Percentiles rank a stretch among this genome's conserved stretches.
phyloP scores from a whole-genome alignment of 805 yeast species.

The Wickerhamiella siamensis region DNA sequence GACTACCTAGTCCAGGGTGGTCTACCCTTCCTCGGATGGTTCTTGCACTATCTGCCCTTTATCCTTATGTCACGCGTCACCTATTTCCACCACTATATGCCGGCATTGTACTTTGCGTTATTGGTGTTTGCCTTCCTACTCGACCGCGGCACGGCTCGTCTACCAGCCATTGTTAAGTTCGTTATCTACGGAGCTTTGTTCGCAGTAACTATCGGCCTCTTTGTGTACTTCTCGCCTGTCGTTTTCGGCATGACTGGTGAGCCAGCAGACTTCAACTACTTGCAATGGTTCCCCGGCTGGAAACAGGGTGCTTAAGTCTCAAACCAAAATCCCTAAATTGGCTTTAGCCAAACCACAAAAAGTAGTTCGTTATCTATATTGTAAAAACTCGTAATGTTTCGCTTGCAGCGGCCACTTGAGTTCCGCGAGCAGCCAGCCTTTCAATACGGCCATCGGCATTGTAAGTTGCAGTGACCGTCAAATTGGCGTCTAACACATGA shows the following conservation, averaged over 20 bases:
- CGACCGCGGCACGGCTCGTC: conserved; percentile 32
- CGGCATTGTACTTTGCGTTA: conserved; percentile 89
- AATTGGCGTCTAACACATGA: conserved; percentile 2
- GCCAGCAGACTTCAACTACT: conserved; percentile 32
- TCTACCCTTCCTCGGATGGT: conserved; percentile 84
- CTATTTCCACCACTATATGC: conserved; percentile 90
- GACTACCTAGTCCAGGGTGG: conserved; percentile 48
- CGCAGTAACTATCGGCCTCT: conserved; percentile 39
- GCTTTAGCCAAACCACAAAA: neutral
- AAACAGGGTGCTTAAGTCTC: conserved; percentile 13
- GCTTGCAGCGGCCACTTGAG: conserved; percentile 8
- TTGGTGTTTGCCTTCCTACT: conserved; percentile 52
- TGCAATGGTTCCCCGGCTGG: conserved; percentile 33
- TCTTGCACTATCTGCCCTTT: conserved; percentile 77
- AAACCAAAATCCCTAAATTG: neutral
- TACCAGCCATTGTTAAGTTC: conserved; percentile 16
- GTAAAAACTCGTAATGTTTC: neutral
- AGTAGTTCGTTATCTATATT: neutral
- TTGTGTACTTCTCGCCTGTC: conserved; percentile 48
- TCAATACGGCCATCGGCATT: conserved; percentile 13
- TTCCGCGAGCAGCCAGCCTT: conserved; percentile 6
- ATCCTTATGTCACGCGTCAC: conserved; percentile 91
- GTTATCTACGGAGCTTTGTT: conserved; percentile 35
- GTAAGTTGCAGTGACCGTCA: neutral
- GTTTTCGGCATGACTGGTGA: conserved; percentile 69